Evolutionary conservation across 495 filamentous ascomycete genomes (phyloP), one percentile per base, ranked within the genome.

Genomic region (Platismatia glauca): DNA sequence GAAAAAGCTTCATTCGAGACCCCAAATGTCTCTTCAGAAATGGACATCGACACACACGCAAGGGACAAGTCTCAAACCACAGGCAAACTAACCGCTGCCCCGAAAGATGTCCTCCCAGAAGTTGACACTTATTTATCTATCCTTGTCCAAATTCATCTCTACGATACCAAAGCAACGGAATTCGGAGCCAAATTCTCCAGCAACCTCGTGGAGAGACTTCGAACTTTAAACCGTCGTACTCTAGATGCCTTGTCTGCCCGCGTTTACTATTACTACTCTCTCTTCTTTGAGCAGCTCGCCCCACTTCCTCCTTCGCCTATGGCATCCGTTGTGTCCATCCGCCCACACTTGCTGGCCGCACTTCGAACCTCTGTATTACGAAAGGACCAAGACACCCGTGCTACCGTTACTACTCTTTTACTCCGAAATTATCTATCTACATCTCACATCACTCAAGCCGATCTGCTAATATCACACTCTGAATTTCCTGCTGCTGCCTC

Each of bases 391-490:
- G 94, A 98, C 64, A 96, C 90, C 24, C 94, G 97, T 77, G 91
- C 94, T 33, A 91, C 92, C 9, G 89, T 96, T 64, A 95, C 93
- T 71, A 93, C 92, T 4, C 81, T 98, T 55, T 84, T 98, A 33
- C 88, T 98, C 64, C 92, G 94, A 66, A 98, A 93, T 74, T 97
- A 98, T 72, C 84, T 98, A 65, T 86, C 87, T 33, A 97, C 95
- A 16, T 96, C 95, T 53, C 92, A 97, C 73, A 96, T 97, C 74
- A 86, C 90, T 27, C 94, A 97, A 79, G 94, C 95, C 64, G 95
- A 98, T 75, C 84, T 97, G 43, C 79, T 98, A 60, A 90, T 98
- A 64, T 89, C 89, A 37, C 95, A 97, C 75, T 96, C 93, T 56
- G 84, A 90, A 69, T 97, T 98, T 75, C 95, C 94, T 35, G 78